A percentile compares a stretch with the other conserved stretches of the same genome.
These are phyloP conservation scores for Schizophyllum amplum DNA, from an alignment of 1,284 basidiomycete species.

Conservation along the genomic window DNA sequence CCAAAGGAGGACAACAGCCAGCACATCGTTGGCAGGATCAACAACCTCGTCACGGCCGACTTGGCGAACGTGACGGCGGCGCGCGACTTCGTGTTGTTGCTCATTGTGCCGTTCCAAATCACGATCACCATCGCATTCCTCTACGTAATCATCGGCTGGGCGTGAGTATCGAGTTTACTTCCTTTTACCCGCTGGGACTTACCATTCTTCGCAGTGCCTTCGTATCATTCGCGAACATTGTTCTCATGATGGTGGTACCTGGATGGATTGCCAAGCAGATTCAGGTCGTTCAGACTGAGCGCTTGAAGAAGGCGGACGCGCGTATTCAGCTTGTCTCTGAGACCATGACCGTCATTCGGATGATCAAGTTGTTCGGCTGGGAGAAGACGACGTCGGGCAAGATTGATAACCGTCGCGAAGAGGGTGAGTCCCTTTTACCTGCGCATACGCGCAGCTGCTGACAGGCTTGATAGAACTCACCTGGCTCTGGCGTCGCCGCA, in stretches of 20 bases:
- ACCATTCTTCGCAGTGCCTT: constrained; percentile 26
- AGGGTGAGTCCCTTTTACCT: background rate
- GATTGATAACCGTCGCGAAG: constrained; percentile 33
- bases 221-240: constrained; percentile 36
- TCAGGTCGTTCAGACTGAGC: constrained; percentile 19
- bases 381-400: constrained; percentile 35
- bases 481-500: constrained; percentile 23
- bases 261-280: constrained; percentile 24
- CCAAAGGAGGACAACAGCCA: constrained; percentile 16
- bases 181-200: background rate
- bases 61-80: constrained; percentile 36
- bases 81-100: constrained; percentile 32
- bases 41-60: constrained; percentile 47
- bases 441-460: background rate
- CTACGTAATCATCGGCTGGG: constrained; percentile 36
- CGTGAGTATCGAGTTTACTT: background rate
- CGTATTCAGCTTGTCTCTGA: constrained; percentile 36
- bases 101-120: constrained; percentile 38
- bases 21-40: constrained; percentile 50
- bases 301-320: constrained; percentile 24
- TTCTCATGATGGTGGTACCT: constrained; percentile 33
- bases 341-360: constrained; percentile 27
- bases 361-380: constrained; percentile 60
- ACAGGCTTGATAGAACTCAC: constrained; percentile 27
- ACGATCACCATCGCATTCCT: constrained; percentile 31